Conservation (phyloP, 2,329 filamentous ascomycete genomes). For the Elsinoe fawcettii region DNA sequence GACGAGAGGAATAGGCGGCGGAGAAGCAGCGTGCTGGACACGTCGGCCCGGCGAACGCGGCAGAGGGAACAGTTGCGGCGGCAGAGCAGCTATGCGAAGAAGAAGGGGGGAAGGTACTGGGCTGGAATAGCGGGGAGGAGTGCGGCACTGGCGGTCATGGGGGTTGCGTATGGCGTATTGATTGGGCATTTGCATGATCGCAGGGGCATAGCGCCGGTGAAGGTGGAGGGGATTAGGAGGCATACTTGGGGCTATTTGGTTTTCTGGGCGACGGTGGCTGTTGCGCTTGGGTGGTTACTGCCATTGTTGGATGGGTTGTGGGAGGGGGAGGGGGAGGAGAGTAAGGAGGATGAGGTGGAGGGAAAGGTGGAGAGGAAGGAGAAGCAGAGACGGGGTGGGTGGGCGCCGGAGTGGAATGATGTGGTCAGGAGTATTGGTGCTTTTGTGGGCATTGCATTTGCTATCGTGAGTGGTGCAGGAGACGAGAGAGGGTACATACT, state of each 20-base stretch:
- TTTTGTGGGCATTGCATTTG: conserved; percentile 66
- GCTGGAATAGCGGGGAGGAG: conserved; percentile 37
- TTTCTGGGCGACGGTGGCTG: conserved; percentile 75
- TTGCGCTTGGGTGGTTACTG: conserved; percentile 68
- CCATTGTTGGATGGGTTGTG: conserved; percentile 78
- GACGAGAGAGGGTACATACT: no score
- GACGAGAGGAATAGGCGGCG: conserved; percentile 6
- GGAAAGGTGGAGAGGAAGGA: conserved; percentile 16
- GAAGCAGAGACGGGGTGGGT: conserved; percentile 20
- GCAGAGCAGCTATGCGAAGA: conserved; percentile 10
- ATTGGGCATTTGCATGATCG: conserved; percentile 72
- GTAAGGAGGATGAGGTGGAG: conserved; percentile 19
- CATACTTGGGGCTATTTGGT: conserved; percentile 59
- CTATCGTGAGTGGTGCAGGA: conserved; percentile 82
- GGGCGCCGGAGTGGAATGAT: conserved; percentile 63
- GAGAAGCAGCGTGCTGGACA: conserved; percentile 17
- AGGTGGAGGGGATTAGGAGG: conserved; percentile 49
- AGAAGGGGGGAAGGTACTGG: conserved; percentile 24
- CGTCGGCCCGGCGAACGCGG: conserved; percentile 13
- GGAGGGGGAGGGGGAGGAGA: conserved; percentile 45
- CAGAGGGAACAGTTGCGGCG: neutral
- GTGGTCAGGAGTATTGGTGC: conserved; percentile 61
- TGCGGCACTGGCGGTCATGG: conserved; percentile 65
- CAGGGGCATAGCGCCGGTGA: conserved; percentile 55
- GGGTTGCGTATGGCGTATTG: conserved; percentile 73